Conservation (phyloP, 441 rosid species). For the Erodium trifolium region DNA sequence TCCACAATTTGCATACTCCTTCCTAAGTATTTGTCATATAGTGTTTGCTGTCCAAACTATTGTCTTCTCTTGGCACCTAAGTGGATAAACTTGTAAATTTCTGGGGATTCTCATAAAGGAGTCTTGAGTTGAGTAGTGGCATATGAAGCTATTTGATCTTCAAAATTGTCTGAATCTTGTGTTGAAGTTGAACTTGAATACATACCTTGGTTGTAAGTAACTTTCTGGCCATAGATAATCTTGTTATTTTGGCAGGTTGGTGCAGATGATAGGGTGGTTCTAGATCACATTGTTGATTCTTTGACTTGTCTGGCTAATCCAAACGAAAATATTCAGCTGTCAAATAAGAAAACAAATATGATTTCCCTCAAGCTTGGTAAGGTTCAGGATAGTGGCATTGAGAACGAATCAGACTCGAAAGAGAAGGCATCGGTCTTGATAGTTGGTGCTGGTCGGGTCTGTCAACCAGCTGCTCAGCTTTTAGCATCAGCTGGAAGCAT, state of each 20-base stretch:
- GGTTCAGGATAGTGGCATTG: slow-evolving; percentile 38
- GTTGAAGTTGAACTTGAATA: too few relatives aligned
- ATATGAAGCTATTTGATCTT: too few relatives aligned
- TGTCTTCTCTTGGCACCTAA: too few relatives aligned
- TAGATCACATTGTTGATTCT: slow-evolving; percentile 84
- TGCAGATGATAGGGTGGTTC: slow-evolving; percentile 62
- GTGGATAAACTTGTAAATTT: too few relatives aligned
- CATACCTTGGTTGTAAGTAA: too few relatives aligned
- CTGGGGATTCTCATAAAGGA: too few relatives aligned
- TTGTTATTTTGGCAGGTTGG: slow-evolving; percentile 52
- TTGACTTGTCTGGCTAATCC: slow-evolving; percentile 67
- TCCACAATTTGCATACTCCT: too few relatives aligned
- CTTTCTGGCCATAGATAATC: too few relatives aligned
- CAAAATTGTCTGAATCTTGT: too few relatives aligned
- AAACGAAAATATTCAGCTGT: slow-evolving; percentile 29
- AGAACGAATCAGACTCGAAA: slow-evolving; percentile 26
- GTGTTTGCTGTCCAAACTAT: too few relatives aligned
- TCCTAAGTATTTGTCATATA: too few relatives aligned
- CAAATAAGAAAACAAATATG: slow-evolving; percentile 30
- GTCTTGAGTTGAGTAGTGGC: too few relatives aligned
- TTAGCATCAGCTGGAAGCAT: slow-evolving; percentile 50
- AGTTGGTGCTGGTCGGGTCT: slow-evolving; percentile 92
- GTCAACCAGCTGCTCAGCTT: slow-evolving; percentile 80
- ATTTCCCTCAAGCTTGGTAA: slow-evolving; percentile 47
- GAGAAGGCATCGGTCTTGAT: slow-evolving; percentile 52